Conservation (phyloP, 345 rosid species). For the Populus ilicifolia region DNA sequence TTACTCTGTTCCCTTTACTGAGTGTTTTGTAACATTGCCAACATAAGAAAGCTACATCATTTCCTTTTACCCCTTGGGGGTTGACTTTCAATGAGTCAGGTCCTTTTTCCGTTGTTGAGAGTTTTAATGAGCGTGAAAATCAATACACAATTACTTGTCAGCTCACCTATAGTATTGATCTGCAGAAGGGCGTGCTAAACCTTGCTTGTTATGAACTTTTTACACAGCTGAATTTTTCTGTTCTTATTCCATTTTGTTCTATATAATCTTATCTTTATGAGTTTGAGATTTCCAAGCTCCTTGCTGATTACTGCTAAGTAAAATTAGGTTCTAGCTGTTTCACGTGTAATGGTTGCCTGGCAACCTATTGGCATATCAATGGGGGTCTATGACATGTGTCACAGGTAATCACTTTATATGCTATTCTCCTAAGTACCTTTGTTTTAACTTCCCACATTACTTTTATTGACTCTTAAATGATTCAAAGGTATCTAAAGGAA, state of each 20-base stretch:
- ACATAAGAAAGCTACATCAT: no score
- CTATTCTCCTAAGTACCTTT: neutral
- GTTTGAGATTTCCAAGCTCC: neutral
- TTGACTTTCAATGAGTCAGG: neutral
- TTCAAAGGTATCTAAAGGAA: conserved; percentile 73
- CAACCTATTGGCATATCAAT: conserved; percentile 90
- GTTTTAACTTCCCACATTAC: neutral
- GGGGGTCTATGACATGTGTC: conserved; percentile 97
- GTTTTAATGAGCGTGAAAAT: neutral
- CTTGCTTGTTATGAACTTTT: neutral
- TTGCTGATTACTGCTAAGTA: conserved; percentile 6
- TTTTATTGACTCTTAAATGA: conserved; percentile 12
- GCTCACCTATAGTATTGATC: neutral
- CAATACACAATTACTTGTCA: neutral
- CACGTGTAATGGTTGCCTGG: conserved; percentile 95
- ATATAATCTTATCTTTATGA: neutral
- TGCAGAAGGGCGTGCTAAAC: neutral
- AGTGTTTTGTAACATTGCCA: neutral
- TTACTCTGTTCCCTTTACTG: neutral
- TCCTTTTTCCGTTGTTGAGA: neutral
- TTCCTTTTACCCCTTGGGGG: no score
- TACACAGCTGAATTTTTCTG: neutral
- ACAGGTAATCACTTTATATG: conserved; percentile 47
- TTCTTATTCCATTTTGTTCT: neutral
- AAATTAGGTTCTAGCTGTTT: conserved; percentile 78